Evolutionary conservation across 352 stramenopile genomes (phyloP), one percentile per base, ranked within the genome.

Genomic region (Phytophthora tubulina): DNA sequence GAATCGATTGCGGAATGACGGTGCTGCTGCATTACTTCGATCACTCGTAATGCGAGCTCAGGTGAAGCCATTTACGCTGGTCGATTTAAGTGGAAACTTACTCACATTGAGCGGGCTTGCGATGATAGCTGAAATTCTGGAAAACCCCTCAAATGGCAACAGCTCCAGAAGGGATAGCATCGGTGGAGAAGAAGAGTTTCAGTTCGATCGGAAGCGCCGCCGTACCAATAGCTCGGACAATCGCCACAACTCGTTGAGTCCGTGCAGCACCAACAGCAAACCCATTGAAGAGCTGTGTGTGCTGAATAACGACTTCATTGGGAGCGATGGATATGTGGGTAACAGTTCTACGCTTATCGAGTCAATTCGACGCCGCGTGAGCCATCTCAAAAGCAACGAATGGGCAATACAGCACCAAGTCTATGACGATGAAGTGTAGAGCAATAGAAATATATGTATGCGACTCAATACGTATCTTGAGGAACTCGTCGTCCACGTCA

Each of bases 391-490:
- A 32, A 93, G 80, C 32, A 93, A 93, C 54, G 77, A 86, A 38
- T 93, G 85, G 84, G 73, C 77, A 41, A 77, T 61, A 57, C 82
- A 81, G 54, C 79, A 84, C 27, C 90, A 88, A 67, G 88, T 95
- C n/a, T 95, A 95, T 67, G 88, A 95, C 36, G 88, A 95, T 58
- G 88, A 95, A 76, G 81, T 93, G 7, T 95, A 85, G 71, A 38
- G 27, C 55, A 72, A 61, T 69, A 46, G 58, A 31, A 65, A 51
- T 31, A 54, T 27, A 45, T 53, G 21, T 55, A 53, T 49, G 56
- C 41, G 41, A 66, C 14, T 62, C 17, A 64, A 67, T 38, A 51
- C 62, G 57, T 38, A 69, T 50, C 17, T 51, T 39, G 45, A 58
- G 21, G 35, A 63, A 48, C 27, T 62, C 48, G n/a, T 68, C 66